Conservation (phyloP, 1,284 basidiomycete genomes). For the Pascua sp. region DNA sequence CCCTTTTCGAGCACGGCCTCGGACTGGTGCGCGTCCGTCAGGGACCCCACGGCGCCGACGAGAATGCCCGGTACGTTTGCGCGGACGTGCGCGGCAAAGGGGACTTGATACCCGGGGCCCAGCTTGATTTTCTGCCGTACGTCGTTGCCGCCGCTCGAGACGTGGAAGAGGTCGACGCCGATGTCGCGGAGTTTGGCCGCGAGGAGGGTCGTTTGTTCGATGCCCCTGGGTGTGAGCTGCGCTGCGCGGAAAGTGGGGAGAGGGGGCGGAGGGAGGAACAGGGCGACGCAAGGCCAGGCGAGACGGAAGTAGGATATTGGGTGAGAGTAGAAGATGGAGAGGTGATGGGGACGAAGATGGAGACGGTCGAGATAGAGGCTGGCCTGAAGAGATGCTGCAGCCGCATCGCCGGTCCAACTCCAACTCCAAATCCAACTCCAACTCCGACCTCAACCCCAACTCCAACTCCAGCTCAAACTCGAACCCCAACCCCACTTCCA, state of each 20-base stretch:
- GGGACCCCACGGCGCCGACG: conserved; percentile 67
- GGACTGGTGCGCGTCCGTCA: conserved; percentile 63
- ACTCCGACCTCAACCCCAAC: too few species aligned
- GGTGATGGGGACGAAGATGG: too few species aligned
- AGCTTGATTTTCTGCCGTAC: conserved; percentile 57
- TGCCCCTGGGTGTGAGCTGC: conserved; percentile 58
- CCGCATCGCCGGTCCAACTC: too few species aligned
- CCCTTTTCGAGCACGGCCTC: conserved; percentile 64
- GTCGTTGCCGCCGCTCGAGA: conserved; percentile 67
- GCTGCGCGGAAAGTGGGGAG: background rate
- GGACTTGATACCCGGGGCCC: conserved; percentile 65
- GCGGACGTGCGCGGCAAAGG: conserved; percentile 67
- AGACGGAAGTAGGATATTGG: too few species aligned
- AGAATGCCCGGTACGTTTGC: conserved; percentile 58
- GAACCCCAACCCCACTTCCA: too few species aligned
- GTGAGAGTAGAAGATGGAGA: too few species aligned
- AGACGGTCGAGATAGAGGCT: too few species aligned
- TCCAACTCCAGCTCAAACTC: too few species aligned
- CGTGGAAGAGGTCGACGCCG: conserved; percentile 70
- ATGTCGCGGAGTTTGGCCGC: conserved; percentile 59
- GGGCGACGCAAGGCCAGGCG: too few species aligned
- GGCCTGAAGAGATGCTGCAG: too few species aligned
- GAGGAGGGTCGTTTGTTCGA: conserved; percentile 67
- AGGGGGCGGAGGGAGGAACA: background rate
- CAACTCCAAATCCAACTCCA: too few species aligned